Percentiles rank a stretch among this genome's conserved stretches.
Conservation (phyloP, 768 basidiomycete genomes). For the Russula sp. region DNA sequence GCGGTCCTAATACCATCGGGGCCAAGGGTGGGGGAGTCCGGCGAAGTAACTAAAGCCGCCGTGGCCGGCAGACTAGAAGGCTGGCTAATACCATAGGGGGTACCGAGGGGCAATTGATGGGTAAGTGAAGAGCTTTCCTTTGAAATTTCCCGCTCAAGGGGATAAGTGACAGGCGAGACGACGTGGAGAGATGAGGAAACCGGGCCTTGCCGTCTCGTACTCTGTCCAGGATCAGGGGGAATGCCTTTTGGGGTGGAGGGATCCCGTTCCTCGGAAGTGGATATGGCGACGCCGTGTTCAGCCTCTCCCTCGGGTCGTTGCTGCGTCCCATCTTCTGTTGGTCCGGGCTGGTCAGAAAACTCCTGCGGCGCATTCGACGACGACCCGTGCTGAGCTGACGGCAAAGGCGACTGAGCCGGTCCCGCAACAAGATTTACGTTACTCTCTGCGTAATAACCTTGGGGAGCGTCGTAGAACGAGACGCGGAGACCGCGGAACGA, state of each 20-base stretch:
- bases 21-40: constrained; percentile 14
- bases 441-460: not conserved
- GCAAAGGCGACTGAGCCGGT: not conserved
- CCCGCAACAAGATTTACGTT: not conserved
- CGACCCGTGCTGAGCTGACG: constrained; percentile 22
- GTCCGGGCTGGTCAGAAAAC: constrained; percentile 27
- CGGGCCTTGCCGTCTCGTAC: constrained; percentile 23
- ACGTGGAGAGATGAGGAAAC: constrained; percentile 19
- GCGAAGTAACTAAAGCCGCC: not conserved
- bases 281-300: constrained; percentile 28
- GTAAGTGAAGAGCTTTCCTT: not conserved
- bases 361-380: constrained; percentile 28
- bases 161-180: not conserved
- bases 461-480: constrained; percentile 5
- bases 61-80: not conserved
- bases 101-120: not conserved
- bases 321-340: constrained; percentile 28
- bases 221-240: constrained; percentile 17
- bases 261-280: not conserved
- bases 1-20: not conserved
- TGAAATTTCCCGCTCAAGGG: not conserved
- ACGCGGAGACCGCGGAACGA: constrained; percentile 27
- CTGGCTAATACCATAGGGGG: not conserved
- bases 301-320: constrained; percentile 33
- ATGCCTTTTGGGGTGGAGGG: constrained; percentile 5